Conservation (phyloP, 2,329 filamentous ascomycete genomes). For the Coleophoma eucalyptorum region DNA sequence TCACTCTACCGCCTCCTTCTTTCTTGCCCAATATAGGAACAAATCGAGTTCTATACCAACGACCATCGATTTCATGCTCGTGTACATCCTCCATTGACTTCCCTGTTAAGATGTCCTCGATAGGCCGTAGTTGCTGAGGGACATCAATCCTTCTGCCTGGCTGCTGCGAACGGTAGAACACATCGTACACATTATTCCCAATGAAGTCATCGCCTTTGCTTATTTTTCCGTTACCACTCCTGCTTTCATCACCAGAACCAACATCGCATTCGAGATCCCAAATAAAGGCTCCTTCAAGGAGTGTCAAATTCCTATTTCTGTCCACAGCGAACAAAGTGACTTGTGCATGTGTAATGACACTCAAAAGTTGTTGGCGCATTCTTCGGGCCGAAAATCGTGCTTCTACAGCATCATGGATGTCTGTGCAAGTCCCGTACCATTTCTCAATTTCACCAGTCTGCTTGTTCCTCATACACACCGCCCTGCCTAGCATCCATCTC, state of each 20-base stretch:
- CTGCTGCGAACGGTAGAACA: slow-evolving; percentile 44
- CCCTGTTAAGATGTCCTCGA: slow-evolving; percentile 63
- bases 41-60: slow-evolving; percentile 70
- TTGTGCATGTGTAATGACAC: slow-evolving; percentile 70
- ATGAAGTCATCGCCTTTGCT: slow-evolving; percentile 32
- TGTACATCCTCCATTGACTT: slow-evolving; percentile 55
- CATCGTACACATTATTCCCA: slow-evolving; percentile 59
- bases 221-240: slow-evolving; percentile 8
- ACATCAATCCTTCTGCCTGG: slow-evolving; percentile 22
- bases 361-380: slow-evolving; percentile 65
- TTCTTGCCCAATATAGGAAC: slow-evolving; percentile 60
- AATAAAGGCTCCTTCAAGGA: slow-evolving; percentile 66
- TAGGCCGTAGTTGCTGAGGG: slow-evolving; percentile 46
- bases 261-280: slow-evolving; percentile 36
- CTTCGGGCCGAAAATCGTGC: slow-evolving; percentile 62
- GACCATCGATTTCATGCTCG: slow-evolving; percentile 48
- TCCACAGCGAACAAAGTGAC: slow-evolving; percentile 76
- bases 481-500: slow-evolving; percentile 76
- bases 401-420: slow-evolving; percentile 72
- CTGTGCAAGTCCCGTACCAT: slow-evolving; percentile 79
- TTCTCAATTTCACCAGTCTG: slow-evolving; percentile 67
- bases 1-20: slow-evolving; percentile 43
- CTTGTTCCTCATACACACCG: slow-evolving; percentile 62
- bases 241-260: slow-evolving; percentile 31
- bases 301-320: slow-evolving; percentile 53